Conservation (phyloP, 345 rosid species). For the Toxicodendron radicans region DNA sequence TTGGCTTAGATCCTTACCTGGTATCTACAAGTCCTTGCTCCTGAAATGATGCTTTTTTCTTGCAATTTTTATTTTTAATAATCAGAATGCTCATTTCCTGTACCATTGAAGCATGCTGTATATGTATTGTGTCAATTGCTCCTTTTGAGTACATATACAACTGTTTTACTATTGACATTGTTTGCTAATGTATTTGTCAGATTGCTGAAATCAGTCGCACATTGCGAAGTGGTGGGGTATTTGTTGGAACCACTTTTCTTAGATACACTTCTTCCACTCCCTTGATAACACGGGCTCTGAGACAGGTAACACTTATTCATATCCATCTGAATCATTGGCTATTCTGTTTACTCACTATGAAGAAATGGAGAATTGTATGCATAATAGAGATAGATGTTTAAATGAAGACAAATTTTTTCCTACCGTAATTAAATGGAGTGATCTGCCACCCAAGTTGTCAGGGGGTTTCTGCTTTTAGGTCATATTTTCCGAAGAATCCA, state of each 20-base stretch:
- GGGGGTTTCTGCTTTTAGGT: neutral
- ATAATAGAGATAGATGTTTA: neutral
- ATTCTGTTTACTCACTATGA: neutral
- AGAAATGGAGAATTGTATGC: neutral
- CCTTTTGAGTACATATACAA: neutral
- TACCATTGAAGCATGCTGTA: neutral
- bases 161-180: neutral
- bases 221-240: slow-evolving; percentile 80
- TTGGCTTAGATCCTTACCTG: neutral
- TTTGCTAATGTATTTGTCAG: slow-evolving; percentile 32
- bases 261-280: slow-evolving; percentile 63
- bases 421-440: neutral
- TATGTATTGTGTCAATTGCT: neutral
- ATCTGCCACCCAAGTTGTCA: neutral
- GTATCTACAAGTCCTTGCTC: neutral
- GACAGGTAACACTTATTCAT: slow-evolving; percentile 47
- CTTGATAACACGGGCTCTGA: slow-evolving; percentile 46
- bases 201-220: slow-evolving; percentile 88
- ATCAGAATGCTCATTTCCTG: neutral
- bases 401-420: neutral
- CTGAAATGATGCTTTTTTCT: neutral
- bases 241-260: slow-evolving; percentile 90
- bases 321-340: neutral
- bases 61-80: neutral
- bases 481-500: neutral